These are phyloP conservation scores for Fusarium pseudocircinatum DNA, from an alignment of 2,329 filamentous ascomycete species.

Conservation along the genomic window DNA sequence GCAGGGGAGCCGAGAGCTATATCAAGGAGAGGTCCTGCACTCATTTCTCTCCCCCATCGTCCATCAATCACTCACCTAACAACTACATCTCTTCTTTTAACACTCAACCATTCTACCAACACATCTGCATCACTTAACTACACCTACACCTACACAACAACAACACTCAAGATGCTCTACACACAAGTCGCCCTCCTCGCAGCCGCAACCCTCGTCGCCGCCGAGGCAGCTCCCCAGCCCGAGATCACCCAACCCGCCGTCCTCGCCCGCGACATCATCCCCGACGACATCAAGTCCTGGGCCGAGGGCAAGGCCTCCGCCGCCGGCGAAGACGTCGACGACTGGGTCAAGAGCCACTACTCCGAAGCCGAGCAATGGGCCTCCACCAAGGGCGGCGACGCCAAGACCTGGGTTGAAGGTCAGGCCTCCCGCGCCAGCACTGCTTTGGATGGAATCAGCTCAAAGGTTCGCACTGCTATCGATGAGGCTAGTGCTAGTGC, in stretches of 20 bases:
- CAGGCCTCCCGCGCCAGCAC: slow-evolving; percentile 23
- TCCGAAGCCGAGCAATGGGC: slow-evolving; percentile 15
- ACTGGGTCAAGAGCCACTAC: slow-evolving; percentile 21
- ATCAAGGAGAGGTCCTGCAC: slow-evolving; percentile 18
- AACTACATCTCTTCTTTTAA: neutral
- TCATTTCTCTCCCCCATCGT: neutral
- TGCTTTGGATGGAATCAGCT: slow-evolving; percentile 11
- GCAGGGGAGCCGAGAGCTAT: slow-evolving; percentile 16
- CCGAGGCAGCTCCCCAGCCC: neutral
- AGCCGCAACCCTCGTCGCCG: slow-evolving; percentile 36
- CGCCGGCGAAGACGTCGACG: slow-evolving; percentile 1
- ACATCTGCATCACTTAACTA: neutral
- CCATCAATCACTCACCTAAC: neutral
- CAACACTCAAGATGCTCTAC: slow-evolving; percentile 36
- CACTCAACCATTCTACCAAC: neutral
- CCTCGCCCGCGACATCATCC: slow-evolving; percentile 27
- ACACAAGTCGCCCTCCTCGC: slow-evolving; percentile 37
- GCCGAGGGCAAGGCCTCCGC: slow-evolving; percentile 13
- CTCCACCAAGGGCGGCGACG: slow-evolving; percentile 13
- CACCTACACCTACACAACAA: neutral
- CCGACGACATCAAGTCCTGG: slow-evolving; percentile 31
- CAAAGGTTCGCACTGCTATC: slow-evolving; percentile 13
- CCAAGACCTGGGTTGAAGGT: slow-evolving; percentile 2
- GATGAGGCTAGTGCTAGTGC: slow-evolving; percentile 20
- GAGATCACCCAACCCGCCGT: slow-evolving; percentile 25